Conservation (phyloP, 306 rosid genomes). For the Rosa persica region DNA sequence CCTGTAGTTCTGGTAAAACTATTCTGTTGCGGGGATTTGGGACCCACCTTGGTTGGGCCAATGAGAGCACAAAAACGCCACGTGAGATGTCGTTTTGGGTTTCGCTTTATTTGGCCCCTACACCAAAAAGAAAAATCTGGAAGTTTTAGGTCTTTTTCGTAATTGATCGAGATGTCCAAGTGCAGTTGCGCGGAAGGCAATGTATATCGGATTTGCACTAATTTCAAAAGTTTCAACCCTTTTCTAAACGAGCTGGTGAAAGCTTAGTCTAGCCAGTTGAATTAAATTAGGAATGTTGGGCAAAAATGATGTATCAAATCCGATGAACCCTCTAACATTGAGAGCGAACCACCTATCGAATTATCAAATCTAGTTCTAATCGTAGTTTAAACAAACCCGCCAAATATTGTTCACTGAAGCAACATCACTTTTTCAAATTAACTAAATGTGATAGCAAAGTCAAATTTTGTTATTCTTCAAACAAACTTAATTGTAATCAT, state of each 20-base stretch:
- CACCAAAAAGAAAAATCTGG: not conserved
- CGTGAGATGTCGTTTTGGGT: conserved; percentile 31
- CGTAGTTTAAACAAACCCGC: no score
- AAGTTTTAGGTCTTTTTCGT: not conserved
- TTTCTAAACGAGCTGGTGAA: not conserved
- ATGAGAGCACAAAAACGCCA: conserved; percentile 20
- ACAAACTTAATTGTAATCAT: no score
- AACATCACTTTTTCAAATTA: no score
- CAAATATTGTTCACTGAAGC: no score
- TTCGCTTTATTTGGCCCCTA: conserved; percentile 11
- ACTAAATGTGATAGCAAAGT: no score
- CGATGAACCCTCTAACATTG: no score
- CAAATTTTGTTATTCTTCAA: no score
- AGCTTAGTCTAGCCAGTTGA: not conserved
- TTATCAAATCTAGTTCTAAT: no score
- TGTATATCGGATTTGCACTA: not conserved
- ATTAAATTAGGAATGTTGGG: no score
- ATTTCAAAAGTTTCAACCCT: not conserved
- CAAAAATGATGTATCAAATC: no score
- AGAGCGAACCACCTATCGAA: no score
- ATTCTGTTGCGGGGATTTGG: not conserved
- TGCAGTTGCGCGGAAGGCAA: not conserved
- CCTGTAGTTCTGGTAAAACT: conserved; percentile 11
- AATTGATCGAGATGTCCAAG: not conserved
- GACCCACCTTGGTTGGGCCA: conserved; percentile 15